Base-by-base conservation (phyloP, 2,329 filamentous ascomycete species). In the Grosmannia huntii region DNA sequence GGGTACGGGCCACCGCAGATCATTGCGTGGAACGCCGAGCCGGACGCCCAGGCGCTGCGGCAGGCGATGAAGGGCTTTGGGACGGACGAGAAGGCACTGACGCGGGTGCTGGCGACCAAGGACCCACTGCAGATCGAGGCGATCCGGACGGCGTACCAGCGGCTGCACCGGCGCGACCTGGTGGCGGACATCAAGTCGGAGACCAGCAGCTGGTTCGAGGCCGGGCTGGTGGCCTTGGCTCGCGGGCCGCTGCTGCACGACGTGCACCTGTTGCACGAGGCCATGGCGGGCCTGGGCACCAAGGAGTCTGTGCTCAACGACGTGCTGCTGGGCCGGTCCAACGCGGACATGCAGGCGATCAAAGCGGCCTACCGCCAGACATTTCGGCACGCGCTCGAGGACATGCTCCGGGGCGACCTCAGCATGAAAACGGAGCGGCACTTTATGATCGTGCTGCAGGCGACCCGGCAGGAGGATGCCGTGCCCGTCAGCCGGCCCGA, bases 1-100 rank as follows among this genome's bases (percentile, higher is more conserved):
- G 91, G 91, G 41, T 96, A 96, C 66, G 83, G 83, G 3, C 79
- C 86, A 0, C 81, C 83, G 14, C 86, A 88, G 66, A 75, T 81
- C 52, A 86, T 89, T 50, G 77, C 81, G 33, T 85, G 79, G 76
- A 84, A 95, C 62, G 85, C 83, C 53, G 77, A 74, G 3, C 73
- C 76, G 14, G 84, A 94, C 64, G 87, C 89, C 0, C 81, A 90
- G 59, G 81, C 77, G 4, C 75, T 95, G 25, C 83, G 89, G 57
- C 80, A 80, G 64, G 89, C 92, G 2, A 96, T 96, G 90, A 96
- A 95, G 71, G 90, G 70, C 0, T 89, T 96, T 62, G 92, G 91
- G 38, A 96, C 91, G 0, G 84, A 97, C 66, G 91, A 96, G 70
- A 86, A 84, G 66, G 71, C 80, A 0, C 74, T 97, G 19, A 91